Percentiles rank a stretch among this genome's conserved stretches.
These are phyloP conservation scores for Sclerospora graminicola DNA, from an alignment of 352 stramenopile species.

Conservation along the genomic window DNA sequence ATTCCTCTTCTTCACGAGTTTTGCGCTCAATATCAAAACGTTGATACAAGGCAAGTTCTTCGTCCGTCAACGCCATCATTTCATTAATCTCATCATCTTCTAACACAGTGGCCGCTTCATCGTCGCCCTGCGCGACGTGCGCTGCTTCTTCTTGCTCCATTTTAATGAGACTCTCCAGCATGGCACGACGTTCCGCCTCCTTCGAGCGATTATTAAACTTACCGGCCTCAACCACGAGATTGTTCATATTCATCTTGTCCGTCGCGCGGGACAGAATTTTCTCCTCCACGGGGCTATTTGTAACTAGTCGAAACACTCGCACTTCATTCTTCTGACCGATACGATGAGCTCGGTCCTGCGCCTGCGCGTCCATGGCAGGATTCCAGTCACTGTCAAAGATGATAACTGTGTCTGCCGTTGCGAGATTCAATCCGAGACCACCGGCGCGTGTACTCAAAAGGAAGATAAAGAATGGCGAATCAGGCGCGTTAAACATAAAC, in stretches of 20 bases:
- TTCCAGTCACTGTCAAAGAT: conserved; percentile 99
- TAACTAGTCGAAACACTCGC: conserved; percentile 78
- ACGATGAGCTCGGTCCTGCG: conserved; percentile 86
- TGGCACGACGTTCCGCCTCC: conserved; percentile 70
- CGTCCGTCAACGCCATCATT: conserved; percentile 85
- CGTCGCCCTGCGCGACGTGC: conserved; percentile 45
- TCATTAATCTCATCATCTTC: conserved; percentile 83
- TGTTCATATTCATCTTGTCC: conserved; percentile 90
- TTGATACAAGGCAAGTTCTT: conserved; percentile 75
- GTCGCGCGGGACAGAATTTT: conserved; percentile 82
- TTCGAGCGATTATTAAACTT: conserved; percentile 87
- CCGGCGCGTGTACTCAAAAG: conserved; percentile 95
- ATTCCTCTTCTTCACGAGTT: conserved; percentile 51
- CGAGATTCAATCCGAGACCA: conserved; percentile 96
- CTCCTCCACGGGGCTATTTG: conserved; percentile 81
- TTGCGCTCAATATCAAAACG: conserved; percentile 54
- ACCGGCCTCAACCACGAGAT: conserved; percentile 80
- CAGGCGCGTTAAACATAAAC: conserved; percentile 94
- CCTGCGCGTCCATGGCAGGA: conserved; percentile 92
- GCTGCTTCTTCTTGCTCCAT: conserved; percentile 83
- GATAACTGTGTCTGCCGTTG: conserved; percentile 97
- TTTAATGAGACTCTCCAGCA: conserved; percentile 83
- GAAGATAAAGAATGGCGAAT: conserved; percentile 92
- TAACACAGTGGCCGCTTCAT: conserved; percentile 55
- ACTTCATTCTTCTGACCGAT: conserved; percentile 90